These are phyloP conservation scores for Saccharomyces hybrid DNA, from an alignment of 1,139 yeast genomes.

Conservation along the genomic window DNA sequence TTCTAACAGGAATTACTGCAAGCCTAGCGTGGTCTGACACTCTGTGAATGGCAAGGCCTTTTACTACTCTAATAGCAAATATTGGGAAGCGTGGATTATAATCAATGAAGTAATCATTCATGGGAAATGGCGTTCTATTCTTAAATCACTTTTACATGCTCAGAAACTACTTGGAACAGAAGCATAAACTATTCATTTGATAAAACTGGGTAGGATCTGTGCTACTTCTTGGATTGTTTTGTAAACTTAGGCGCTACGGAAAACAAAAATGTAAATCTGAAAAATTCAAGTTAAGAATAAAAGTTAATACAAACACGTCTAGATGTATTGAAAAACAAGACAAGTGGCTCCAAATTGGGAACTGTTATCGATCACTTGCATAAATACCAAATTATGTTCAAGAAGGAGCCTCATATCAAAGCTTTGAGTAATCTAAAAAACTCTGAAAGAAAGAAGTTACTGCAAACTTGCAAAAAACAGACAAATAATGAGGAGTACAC, in stretches of 20 bases:
- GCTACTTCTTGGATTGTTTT: neutral
- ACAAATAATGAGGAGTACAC: constrained; percentile 43
- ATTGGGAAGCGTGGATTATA: constrained; percentile 13
- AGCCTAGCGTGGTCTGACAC: constrained; percentile 16
- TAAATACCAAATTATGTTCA: constrained; percentile 42
- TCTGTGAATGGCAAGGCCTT: constrained; percentile 14
- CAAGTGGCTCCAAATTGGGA: too few relatives aligned
- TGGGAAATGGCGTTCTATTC: neutral
- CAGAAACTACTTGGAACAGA: neutral
- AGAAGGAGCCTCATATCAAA: constrained; percentile 58
- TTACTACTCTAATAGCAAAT: constrained; percentile 7
- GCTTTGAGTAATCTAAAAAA: constrained; percentile 74
- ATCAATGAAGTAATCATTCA: neutral
- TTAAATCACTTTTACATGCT: neutral
- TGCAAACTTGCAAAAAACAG: constrained; percentile 39
- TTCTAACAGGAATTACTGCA: constrained; percentile 19
- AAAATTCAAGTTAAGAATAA: neutral
- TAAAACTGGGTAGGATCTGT: neutral
- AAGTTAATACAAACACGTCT: neutral
- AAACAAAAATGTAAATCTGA: neutral
- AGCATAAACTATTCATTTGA: neutral
- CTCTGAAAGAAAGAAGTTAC: constrained; percentile 65
- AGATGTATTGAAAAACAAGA: too few relatives aligned
- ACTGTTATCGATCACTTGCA: neutral
- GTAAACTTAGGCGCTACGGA: neutral